Percentiles rank a stretch among this genome's conserved stretches.
Evolutionary conservation across 2,329 filamentous ascomycete species (phyloP).

Genomic region (Penicillium decumbens): DNA sequence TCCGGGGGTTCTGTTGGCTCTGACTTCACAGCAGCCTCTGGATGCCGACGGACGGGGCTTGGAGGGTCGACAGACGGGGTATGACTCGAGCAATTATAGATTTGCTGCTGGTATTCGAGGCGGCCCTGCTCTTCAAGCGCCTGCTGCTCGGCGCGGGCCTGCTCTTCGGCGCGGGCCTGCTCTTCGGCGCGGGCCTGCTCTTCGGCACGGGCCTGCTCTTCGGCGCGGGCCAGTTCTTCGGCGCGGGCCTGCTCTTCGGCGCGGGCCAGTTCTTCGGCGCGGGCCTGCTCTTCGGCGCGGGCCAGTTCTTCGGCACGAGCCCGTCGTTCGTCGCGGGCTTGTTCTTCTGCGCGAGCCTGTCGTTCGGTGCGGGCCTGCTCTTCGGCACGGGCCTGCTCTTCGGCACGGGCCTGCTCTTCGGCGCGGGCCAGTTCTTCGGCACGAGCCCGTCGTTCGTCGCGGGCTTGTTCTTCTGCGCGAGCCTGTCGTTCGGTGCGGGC

Average conservation of each 20-base stretch:
- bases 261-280: background rate
- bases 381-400: background rate
- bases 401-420: background rate
- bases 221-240: background rate
- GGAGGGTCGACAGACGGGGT: slow-evolving; percentile 19
- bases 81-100: slow-evolving; percentile 11
- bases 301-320: background rate
- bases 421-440: background rate
- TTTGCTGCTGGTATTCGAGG: background rate
- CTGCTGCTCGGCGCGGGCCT: background rate
- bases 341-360: background rate
- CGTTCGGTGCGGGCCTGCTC: background rate
- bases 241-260: background rate
- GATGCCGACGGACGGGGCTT: slow-evolving; percentile 6
- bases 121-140: background rate
- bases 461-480: background rate
- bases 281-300: background rate
- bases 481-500: background rate
- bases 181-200: background rate
- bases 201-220: background rate
- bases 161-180: background rate
- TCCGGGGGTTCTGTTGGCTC: slow-evolving; percentile 21
- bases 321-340: too few species aligned
- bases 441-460: too few species aligned
- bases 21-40: slow-evolving; percentile 10